Percentiles rank a stretch among this genome's conserved stretches.
phyloP scores from a whole-genome alignment of 2,329 filamentous ascomycete species.

The Diaporthe vexans region DNA sequence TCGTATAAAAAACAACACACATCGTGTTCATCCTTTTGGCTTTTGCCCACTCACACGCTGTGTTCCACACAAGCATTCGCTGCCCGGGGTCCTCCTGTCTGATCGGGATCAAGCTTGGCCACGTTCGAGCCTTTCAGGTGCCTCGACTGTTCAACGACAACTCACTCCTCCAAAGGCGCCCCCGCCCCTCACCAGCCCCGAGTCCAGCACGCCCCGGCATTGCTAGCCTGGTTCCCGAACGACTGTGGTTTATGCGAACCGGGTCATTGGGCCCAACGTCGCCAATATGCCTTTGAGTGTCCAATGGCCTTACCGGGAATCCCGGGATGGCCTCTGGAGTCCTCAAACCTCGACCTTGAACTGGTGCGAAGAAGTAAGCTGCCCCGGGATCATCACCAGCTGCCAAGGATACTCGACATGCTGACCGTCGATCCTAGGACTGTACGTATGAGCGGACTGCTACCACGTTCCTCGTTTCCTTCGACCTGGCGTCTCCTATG shows the following conservation, averaged over 20 bases:
- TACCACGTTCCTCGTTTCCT: background rate
- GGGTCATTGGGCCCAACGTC: background rate
- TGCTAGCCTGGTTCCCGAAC: conserved; percentile 15
- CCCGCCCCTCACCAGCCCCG: background rate
- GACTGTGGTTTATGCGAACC: conserved; percentile 13
- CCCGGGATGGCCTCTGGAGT: conserved; percentile 55
- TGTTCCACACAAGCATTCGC: conserved; percentile 8
- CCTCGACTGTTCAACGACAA: conserved; percentile 14
- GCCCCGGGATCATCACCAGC: background rate
- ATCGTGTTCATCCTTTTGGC: conserved; percentile 1
- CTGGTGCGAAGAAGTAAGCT: conserved; percentile 55
- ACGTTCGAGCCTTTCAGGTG: conserved; percentile 20
- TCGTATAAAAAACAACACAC: background rate
- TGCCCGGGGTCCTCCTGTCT: conserved; percentile 20
- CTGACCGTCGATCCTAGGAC: conserved; percentile 26
- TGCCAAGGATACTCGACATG: background rate
- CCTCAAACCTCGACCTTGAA: conserved; percentile 55
- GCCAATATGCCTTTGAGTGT: conserved; percentile 41
- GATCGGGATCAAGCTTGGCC: conserved; percentile 27
- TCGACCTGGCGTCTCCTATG: too few relatives aligned
- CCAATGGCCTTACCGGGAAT: conserved; percentile 53
- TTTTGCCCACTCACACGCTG: background rate
- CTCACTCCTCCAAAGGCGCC: background rate
- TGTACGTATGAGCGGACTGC: conserved; percentile 5
- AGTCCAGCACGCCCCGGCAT: conserved; percentile 10